Percentiles rank a stretch among this genome's conserved stretches.
Evolutionary conservation across 257 asterid genomes (phyloP).

Genomic region (Agastache rugosa): DNA sequence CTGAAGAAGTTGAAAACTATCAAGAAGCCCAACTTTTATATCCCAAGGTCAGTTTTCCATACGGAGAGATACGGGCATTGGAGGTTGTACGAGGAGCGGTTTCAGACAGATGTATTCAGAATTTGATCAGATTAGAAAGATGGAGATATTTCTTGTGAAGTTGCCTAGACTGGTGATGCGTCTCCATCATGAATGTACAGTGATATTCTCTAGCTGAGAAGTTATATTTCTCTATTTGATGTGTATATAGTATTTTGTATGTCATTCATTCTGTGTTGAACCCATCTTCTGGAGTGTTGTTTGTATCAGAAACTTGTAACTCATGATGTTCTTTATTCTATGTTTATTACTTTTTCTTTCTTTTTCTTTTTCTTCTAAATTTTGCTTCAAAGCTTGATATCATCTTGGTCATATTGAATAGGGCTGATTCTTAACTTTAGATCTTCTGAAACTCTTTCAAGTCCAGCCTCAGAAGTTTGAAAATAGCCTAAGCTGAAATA

Average conservation of each 20-base stretch:
- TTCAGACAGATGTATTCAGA: slow-evolving; percentile 77
- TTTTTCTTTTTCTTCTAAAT: neutral
- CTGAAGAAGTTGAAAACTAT: slow-evolving; percentile 65
- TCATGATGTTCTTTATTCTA: slow-evolving; percentile 7
- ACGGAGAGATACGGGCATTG: slow-evolving; percentile 83
- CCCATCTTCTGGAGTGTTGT: slow-evolving; percentile 21
- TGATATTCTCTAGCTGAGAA: slow-evolving; percentile 2
- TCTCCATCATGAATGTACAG: slow-evolving; percentile 15
- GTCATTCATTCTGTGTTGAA: slow-evolving; percentile 14
- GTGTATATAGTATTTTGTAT: slow-evolving; percentile 24
- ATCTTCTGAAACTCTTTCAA: neutral
- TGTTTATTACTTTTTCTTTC: neutral
- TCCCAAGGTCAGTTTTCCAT: slow-evolving; percentile 63
- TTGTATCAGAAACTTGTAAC: slow-evolving; percentile 15
- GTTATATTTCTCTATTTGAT: slow-evolving; percentile 25
- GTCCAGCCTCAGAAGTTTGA: neutral
- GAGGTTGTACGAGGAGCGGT: slow-evolving; percentile 81
- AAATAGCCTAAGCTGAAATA: neutral
- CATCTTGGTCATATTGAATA: neutral
- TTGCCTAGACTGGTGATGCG: slow-evolving; percentile 5
- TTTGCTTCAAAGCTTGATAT: neutral
- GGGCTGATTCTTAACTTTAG: neutral
- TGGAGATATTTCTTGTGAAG: neutral
- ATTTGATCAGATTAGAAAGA: slow-evolving; percentile 51
- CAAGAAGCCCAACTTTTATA: slow-evolving; percentile 72